Evolutionary conservation across 2,329 filamentous ascomycete species (phyloP).

Genomic region (Verticillium nubilum): DNA sequence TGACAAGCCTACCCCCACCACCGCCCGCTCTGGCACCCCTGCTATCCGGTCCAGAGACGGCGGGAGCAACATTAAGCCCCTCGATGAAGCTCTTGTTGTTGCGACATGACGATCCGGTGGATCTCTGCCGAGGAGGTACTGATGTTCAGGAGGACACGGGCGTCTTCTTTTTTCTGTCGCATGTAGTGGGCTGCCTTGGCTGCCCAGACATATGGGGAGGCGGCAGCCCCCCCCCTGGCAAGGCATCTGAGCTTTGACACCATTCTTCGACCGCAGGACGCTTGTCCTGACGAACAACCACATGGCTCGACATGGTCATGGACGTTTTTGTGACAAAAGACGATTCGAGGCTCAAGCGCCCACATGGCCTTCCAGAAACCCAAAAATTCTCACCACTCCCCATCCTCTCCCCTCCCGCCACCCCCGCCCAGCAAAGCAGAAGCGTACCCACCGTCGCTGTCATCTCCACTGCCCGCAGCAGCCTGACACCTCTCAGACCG

Average conservation of each 20-base stretch:
- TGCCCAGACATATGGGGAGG: no score
- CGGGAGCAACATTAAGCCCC: neutral
- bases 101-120: neutral
- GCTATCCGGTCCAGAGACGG: neutral
- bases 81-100: neutral
- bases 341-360: neutral
- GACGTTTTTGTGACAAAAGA: neutral
- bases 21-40: neutral
- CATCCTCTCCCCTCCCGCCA: no score
- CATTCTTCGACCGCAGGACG: neutral
- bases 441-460: neutral
- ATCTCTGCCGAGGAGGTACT: neutral
- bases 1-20: neutral
- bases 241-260: neutral
- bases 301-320: neutral
- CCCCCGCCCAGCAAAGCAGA: neutral
- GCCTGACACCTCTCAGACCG: neutral
- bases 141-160: neutral
- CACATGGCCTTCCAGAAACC: neutral
- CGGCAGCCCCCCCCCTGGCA: no score
- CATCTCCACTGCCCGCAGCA: neutral
- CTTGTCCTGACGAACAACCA: neutral
- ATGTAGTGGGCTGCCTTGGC: no score
- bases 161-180: no score
- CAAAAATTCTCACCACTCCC: neutral